Base-by-base conservation (phyloP, 2,329 filamentous ascomycete species). In the Ilyonectria destructans region DNA sequence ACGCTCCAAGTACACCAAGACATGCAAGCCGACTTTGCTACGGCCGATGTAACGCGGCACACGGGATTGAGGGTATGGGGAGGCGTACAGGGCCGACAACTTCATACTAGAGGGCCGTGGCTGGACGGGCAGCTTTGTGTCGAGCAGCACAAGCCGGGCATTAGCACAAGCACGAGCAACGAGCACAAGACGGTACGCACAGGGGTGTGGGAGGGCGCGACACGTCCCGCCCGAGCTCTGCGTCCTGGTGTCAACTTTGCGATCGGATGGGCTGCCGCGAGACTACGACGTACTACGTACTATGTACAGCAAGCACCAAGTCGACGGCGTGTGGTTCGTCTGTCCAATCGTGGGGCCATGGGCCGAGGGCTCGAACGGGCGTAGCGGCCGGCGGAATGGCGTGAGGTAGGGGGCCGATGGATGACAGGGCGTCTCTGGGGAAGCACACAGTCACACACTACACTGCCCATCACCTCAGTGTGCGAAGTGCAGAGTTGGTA, bases 331-430 rank as follows among this genome's bases (percentile, higher is more conserved):
- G 69, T 75, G 70, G 74, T 75, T 73, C 57, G 69, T 72, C 51
- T 66, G 58, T 65, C 71, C 54, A 71, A 69, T 68, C 71, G 69
- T 75, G 72, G 74, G 69, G 69, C 72, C 74, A 70, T 75, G 74
- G 69, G 69, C 67, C 67, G 69, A 74, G 71, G 69, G 68, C 72
- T 68, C 61, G 61, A 75, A 76, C 67, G 68, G 74, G 74, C 70
- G 74, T 76, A 75, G 74, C 62, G 71, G 68, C 72, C 70, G 71
- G 71, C 68, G 71, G 73, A 75, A 76, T 76, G 74, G 74, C 74
- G 74, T 76, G 74, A 76, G 74, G 73, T 70, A 66, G 56, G 67
- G 66, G 66, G 54, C 52, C 48, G 46, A 65, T 63, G 58, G 54
- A 61, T 59, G 67, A 69, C 72, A 66, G 57, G 61, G 66, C 48